phyloP scores from a whole-genome alignment of 768 basidiomycete species.

The Zangia roseola region DNA sequence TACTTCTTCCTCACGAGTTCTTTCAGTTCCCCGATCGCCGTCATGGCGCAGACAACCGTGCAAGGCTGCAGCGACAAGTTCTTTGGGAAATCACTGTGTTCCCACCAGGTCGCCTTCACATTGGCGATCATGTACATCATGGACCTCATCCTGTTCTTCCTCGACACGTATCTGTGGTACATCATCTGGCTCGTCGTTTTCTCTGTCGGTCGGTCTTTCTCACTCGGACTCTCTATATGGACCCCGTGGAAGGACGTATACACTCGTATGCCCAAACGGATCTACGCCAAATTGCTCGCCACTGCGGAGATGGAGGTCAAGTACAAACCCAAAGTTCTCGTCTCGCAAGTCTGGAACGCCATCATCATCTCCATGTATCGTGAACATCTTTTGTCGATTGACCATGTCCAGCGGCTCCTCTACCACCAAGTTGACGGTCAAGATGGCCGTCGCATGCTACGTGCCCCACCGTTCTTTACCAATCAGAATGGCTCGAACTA shows the following conservation, averaged over 20 bases:
- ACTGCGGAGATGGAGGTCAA: conserved; percentile 99
- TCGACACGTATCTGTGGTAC: conserved; percentile 99
- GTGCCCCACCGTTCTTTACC: conserved; percentile 98
- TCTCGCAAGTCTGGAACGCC: conserved; percentile 99
- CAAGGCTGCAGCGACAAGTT: conserved; percentile 85
- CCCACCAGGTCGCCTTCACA: conserved; percentile 92
- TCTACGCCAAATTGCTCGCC: conserved; percentile 95
- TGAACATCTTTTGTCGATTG: conserved; percentile 95
- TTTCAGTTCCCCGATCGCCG: conserved; percentile 94
- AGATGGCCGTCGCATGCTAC: conserved; percentile 86
- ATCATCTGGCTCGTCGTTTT: conserved; percentile 98
- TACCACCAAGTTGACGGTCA: conserved; percentile 95
- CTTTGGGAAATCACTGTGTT: conserved; percentile 79
- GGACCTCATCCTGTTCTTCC: conserved; percentile 97
- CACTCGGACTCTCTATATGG: conserved; percentile 95
- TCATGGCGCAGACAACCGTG: conserved; percentile 95
- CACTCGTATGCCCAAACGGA: conserved; percentile 93
- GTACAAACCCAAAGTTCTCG: conserved; percentile 99
- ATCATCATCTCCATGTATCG: conserved; percentile 99
- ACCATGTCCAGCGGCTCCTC: conserved; percentile 94
- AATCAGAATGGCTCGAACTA: conserved; percentile 73
- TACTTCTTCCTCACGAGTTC: conserved; percentile 98
- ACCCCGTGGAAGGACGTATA: conserved; percentile 99
- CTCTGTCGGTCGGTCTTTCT: conserved; percentile 86
- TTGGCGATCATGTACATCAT: conserved; percentile 98